phyloP scores from a whole-genome alignment of 805 yeast genomes.

The Nadsonia fulvescens region DNA sequence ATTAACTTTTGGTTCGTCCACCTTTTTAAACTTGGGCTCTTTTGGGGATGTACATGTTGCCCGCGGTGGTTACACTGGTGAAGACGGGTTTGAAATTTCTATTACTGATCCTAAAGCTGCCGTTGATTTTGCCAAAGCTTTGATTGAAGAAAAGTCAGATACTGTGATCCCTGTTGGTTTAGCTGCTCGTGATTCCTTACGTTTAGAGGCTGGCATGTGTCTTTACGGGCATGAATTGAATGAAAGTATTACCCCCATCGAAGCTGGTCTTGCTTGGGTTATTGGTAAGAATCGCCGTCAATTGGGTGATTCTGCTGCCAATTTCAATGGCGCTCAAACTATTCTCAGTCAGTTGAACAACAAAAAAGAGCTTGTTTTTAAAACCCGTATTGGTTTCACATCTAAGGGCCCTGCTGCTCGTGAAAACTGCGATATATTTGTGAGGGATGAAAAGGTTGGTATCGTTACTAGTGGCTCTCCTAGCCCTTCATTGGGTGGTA shows the following conservation, averaged over 20 bases:
- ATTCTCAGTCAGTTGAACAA: conserved; percentile 56
- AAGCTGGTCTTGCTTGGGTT: conserved; percentile 80
- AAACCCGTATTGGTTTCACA: conserved; percentile 53
- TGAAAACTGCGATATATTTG: conserved; percentile 50
- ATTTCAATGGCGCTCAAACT: conserved; percentile 66
- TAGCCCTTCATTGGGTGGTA: conserved; percentile 55
- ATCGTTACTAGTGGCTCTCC: conserved; percentile 45
- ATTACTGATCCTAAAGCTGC: conserved; percentile 39
- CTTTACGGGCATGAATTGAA: conserved; percentile 83
- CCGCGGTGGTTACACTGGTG: conserved; percentile 96
- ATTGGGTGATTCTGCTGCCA: conserved; percentile 18
- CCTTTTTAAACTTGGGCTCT: conserved; percentile 25
- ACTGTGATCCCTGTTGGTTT: conserved; percentile 75
- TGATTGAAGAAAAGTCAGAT: conserved; percentile 32
- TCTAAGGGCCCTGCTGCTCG: conserved; percentile 88
- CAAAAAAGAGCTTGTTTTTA: conserved; percentile 34
- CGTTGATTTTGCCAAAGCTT: conserved; percentile 37
- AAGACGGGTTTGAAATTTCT: conserved; percentile 91
- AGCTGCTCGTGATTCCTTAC: conserved; percentile 93
- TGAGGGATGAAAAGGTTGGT: conserved; percentile 35
- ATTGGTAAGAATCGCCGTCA: conserved; percentile 64
- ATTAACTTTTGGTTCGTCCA: conserved; percentile 59
- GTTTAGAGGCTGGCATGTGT: conserved; percentile 98
- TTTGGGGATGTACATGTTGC: conserved; percentile 56
- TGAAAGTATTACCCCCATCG: conserved; percentile 69